Base-by-base conservation (phyloP, 2,329 filamentous ascomycete species). In the Apiospora phragmitis region DNA sequence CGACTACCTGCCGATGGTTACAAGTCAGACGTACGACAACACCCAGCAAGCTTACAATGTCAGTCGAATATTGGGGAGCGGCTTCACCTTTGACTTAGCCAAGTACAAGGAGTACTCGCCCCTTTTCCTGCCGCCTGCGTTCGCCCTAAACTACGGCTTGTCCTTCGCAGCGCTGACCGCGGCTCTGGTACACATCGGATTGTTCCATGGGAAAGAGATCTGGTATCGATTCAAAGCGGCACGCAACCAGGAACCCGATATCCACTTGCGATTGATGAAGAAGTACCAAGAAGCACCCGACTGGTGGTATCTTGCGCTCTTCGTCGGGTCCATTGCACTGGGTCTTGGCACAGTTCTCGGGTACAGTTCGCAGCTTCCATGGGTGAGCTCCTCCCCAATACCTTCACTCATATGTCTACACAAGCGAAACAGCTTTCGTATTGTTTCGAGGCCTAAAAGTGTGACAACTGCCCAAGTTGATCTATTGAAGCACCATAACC, bases 11-110 rank as follows among this genome's bases (percentile, higher is more conserved):
- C 88, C 89, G 0, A 83, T 90, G 70, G 85, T 88, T 42, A 85
- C 84, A 14, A 85, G 87, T 29, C 81, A 84, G 65, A 85, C 85
- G 0, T 90, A 86, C 71, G 88, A 91, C 78, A 90, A 90, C 71
- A 88, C 84, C 0, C 88, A 86, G 14, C 75, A 76, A 1, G 66
- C 78, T 0, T 90, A 90, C 75, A 84, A 88, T 29, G 84, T 89
- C 18, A 81, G 79, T 14, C 83, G 83, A 2, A 88, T 90, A 29
- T 82, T 91, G 7, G 84, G 83, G 26, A 72, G 80, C 0, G 80
- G 85, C 43, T 81, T 84, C 69, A 86, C 83, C 0, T 83, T 91
- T 21, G 83, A 90, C 72, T 75, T 85, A 29, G 81, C 82, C 2
- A 85, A 85, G 1, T 90, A 90, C 75, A 79, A 82, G 45, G 77